phyloP scores from a whole-genome alignment of 1,139 yeast species.

The Magnusiomyces fungicola region DNA sequence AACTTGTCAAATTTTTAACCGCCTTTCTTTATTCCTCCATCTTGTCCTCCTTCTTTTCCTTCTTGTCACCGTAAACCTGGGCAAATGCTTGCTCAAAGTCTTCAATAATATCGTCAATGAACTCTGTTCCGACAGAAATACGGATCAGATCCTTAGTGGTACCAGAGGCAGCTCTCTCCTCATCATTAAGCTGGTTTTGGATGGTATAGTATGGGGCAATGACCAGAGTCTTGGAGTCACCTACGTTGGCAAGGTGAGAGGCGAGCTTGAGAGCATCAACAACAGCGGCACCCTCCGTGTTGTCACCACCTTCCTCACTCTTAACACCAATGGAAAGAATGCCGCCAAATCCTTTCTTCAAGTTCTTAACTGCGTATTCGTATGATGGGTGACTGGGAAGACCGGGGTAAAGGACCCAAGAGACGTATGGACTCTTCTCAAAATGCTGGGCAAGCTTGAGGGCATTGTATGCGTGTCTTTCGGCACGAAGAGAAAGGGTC shows the following conservation, averaged over 20 bases:
- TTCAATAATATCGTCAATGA: constrained; percentile 76
- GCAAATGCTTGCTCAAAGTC: constrained; percentile 77
- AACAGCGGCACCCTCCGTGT: constrained; percentile 74
- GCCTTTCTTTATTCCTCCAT: too few relatives aligned
- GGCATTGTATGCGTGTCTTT: constrained; percentile 82
- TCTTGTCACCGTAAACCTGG: constrained; percentile 23
- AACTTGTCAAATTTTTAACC: too few relatives aligned
- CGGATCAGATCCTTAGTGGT: constrained; percentile 84
- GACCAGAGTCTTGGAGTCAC: constrained; percentile 90
- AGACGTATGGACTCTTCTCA: constrained; percentile 63
- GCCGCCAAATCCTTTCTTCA: constrained; percentile 74
- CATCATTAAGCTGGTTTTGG: constrained; percentile 80
- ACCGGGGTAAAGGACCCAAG: constrained; percentile 91
- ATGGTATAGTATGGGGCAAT: constrained; percentile 95
- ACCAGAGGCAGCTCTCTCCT: constrained; percentile 75
- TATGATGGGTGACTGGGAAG: constrained; percentile 76
- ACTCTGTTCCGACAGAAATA: constrained; percentile 84
- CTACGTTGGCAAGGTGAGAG: constrained; percentile 91
- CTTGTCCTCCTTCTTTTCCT: too few relatives aligned
- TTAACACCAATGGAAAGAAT: constrained; percentile 85
- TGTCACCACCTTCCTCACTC: too few relatives aligned
- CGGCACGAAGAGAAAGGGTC: constrained; percentile 86
- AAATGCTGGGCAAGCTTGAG: constrained; percentile 69
- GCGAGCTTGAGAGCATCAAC: constrained; percentile 79
- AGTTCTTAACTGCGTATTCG: constrained; percentile 73